Base-by-base conservation (phyloP, 2,329 filamentous ascomycete species). In the Aspergillus ustus region DNA sequence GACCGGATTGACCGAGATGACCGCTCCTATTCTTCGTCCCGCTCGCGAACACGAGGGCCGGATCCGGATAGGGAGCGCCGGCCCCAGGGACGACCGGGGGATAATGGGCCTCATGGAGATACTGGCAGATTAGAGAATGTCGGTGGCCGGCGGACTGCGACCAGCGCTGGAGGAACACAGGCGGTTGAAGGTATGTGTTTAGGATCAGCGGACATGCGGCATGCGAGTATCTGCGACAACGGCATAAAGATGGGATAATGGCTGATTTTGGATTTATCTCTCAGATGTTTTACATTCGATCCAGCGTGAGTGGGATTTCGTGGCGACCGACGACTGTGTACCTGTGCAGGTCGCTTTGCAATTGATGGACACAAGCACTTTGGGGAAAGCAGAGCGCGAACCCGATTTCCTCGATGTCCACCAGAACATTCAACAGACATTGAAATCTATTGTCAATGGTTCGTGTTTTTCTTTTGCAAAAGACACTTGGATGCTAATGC, bases 271-370 rank as follows among this genome's bases (percentile, higher is more conserved):
- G 6, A 37, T 4, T 9, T 11, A 22, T 55, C 57, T 25, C 20
- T 50, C 19, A 82, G 85, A 86, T 64, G 82, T 97, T 2, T 83
- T 98, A 52, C 88, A 92, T 67, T 88, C 91, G 68, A 97, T 99
- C 72, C 89, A 93, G 73, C 81, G 85, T 60, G 92, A 96, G 73
- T 99, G 95, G 94, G 90, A 91, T 48, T 90, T 93, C 68, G 95
- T 99, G 91, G 92, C 91, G 66, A 85, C 91, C 69, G 89, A 90
- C 64, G 90, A 95, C 72, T 97, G 93, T 73, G 87, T 97, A 34
- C 95, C 95, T 2, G 92, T 98, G 40, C 93, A 98, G 77, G 87
- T 97, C 56, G 92, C 94, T n/a, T 84, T 99, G 51, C 93, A 97
- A 78, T 84, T 99, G 66, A 91, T 98, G 80, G 95, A 99, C 78